Base-by-base conservation (phyloP, 257 asterid species). In the Hygrophila difformis region DNA sequence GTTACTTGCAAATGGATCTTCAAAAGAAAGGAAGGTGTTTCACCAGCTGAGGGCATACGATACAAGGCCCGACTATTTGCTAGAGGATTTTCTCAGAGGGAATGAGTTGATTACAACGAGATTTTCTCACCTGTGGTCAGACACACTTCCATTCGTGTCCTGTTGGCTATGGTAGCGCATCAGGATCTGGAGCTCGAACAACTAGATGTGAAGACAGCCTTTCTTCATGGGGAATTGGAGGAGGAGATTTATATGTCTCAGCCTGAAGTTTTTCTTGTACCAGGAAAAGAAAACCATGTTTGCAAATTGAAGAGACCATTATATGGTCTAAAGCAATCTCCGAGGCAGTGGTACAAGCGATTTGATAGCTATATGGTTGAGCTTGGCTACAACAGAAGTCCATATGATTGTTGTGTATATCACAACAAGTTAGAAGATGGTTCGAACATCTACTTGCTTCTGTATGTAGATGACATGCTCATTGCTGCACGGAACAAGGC, bases 201-300 rank as follows among this genome's bases (percentile, higher is more conserved):
- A 9, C 8, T 33, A 33, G 37, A 56, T 5, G 21, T 38, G 9
- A 47, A 39, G 15, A 23, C 15, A 11, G 2, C n/a, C 20, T 2
- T 47, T 57, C 37, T 33, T 2, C 37, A 57, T 47, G 40, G 49
- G 15, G 28, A 46, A 35, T 12, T 47, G 7, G 39, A 29, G 12
- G 14, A 47, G 5, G 39, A 47, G 0, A 28, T 47, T 47, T 28
- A 47, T 39, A 57, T 47, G 49, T 14, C n/a, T 1, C 41, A 46
- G 13, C 29, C 55, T 6, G 3, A 45, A 4, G 48, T 31, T 8
- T 56, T 56, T 22, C 3, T 5, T 1, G 6, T 19, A 9, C 8
- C 2, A 0, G 12, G 12, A 20, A 3, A 18, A 1, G 39, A 56
- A 15, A 17, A 37, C 21, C 10, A 5, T 5, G 47, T 46, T 16